These are phyloP conservation scores for Aspergillus ruber DNA, from an alignment of 2,329 filamentous ascomycete species.

Conservation along the genomic window DNA sequence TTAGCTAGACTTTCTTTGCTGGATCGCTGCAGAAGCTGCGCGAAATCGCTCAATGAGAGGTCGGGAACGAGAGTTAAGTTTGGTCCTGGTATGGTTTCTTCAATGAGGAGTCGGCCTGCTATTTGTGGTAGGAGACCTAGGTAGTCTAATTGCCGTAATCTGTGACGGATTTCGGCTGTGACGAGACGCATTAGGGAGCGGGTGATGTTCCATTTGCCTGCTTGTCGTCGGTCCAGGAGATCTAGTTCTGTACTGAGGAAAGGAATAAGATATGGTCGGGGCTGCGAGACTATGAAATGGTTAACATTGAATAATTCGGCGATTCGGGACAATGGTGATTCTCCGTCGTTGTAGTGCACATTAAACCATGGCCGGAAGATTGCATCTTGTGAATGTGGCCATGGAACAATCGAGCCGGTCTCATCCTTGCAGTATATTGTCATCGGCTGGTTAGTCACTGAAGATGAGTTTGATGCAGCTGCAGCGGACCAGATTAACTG, in stretches of 20 bases:
- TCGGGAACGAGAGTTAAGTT: constrained; percentile 78
- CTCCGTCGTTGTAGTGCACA: constrained; percentile 59
- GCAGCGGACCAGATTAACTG: constrained; percentile 55
- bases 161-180: constrained; percentile 70
- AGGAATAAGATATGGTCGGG: constrained; percentile 79
- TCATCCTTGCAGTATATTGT: constrained; percentile 73
- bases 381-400: constrained; percentile 56
- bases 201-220: constrained; percentile 54
- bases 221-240: constrained; percentile 57
- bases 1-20: constrained; percentile 69
- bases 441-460: constrained; percentile 57
- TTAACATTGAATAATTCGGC: constrained; percentile 87
- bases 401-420: constrained; percentile 65
- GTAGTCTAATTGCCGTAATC: constrained; percentile 72
- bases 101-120: constrained; percentile 70
- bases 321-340: constrained; percentile 63
- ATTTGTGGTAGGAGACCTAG: constrained; percentile 64
- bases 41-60: constrained; percentile 65
- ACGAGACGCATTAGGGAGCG: constrained; percentile 58
- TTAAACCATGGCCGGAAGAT: constrained; percentile 65
- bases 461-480: constrained; percentile 39
- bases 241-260: constrained; percentile 78
- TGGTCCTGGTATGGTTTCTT: constrained; percentile 73
- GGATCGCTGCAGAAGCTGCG: constrained; percentile 74
- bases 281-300: constrained; percentile 91